Percentiles rank a stretch among this genome's conserved stretches.
Evolutionary conservation across 169 alveolate species (phyloP).

Genomic region (Eimeria zaria): DNA sequence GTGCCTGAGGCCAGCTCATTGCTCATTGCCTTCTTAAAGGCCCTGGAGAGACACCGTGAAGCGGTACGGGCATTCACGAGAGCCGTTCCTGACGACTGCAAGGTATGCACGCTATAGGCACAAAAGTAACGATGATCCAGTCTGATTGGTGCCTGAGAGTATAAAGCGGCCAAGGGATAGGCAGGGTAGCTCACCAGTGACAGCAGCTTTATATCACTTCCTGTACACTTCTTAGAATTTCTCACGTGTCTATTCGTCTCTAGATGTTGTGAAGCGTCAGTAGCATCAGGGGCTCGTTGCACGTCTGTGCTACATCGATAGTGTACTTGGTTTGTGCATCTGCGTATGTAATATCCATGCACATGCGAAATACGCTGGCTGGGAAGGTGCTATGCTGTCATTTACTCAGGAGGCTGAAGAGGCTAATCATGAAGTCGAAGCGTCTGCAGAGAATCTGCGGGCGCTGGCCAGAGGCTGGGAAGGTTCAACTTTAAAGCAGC

Average conservation of each 20-base stretch:
- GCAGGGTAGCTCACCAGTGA: neutral
- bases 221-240: neutral
- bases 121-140: neutral
- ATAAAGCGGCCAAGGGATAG: neutral
- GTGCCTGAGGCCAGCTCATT: constrained; percentile 11
- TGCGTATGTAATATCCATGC: neutral
- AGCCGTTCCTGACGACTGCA: neutral
- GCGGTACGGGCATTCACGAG: constrained; percentile 13
- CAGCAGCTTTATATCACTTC: neutral
- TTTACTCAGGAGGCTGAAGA: constrained; percentile 34
- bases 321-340: neutral
- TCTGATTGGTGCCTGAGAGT: neutral
- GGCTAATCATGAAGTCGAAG: constrained; percentile 8
- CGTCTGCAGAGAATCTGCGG: constrained; percentile 21
- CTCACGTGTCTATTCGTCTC: neutral
- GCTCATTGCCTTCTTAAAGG: neutral
- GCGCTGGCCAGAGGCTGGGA: constrained; percentile 1
- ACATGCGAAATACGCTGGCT: neutral
- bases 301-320: neutral
- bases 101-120: neutral
- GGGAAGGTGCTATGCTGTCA: neutral
- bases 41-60: constrained; percentile 21
- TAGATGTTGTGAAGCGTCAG: neutral
- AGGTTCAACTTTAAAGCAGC: constrained; percentile 2
- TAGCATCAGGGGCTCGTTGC: neutral